A percentile compares a stretch with the other conserved stretches of the same genome.
phyloP scores from a whole-genome alignment of 768 basidiomycete genomes.

The Cystobasidium onofrii region DNA sequence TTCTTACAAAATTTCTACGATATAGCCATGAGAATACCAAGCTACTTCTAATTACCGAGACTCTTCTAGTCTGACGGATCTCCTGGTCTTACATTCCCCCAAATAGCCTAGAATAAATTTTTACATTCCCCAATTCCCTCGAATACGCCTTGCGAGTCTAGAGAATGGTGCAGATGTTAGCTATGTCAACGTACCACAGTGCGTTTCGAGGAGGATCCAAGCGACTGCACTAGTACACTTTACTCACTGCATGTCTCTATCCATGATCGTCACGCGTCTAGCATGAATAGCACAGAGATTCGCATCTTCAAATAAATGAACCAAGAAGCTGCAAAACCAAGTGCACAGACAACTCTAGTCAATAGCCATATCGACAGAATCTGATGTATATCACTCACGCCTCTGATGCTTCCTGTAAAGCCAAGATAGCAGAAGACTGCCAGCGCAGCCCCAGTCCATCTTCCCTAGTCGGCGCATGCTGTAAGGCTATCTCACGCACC shows the following conservation, averaged over 20 bases:
- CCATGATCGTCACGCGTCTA: constrained; percentile 28
- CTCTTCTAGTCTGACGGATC: too few species aligned
- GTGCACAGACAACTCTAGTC: background rate
- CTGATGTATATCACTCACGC: constrained; percentile 52
- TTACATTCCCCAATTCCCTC: constrained; percentile 33
- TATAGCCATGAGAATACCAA: too few species aligned
- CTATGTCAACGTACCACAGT: too few species aligned
- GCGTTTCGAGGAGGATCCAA: too few species aligned
- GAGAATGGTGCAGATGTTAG: too few species aligned
- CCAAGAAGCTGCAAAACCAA: constrained; percentile 51
- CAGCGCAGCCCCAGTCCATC: constrained; percentile 65
- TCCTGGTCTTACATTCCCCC: too few species aligned
- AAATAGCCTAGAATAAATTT: too few species aligned
- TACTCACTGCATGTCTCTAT: constrained; percentile 34
- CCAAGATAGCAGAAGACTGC: constrained; percentile 89
- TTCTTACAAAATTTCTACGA: too few species aligned
- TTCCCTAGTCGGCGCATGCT: constrained; percentile 57
- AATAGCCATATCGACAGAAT: background rate
- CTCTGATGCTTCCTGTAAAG: constrained; percentile 93
- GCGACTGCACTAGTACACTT: too few species aligned
- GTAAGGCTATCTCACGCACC: constrained; percentile 91
- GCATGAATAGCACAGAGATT: constrained; percentile 49
- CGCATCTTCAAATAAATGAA: constrained; percentile 98
- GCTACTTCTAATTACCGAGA: too few species aligned
- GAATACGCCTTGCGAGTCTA: constrained; percentile 32